These are phyloP conservation scores for Hypericum perforatum DNA, from an alignment of 345 rosid species.

Conservation along the genomic window DNA sequence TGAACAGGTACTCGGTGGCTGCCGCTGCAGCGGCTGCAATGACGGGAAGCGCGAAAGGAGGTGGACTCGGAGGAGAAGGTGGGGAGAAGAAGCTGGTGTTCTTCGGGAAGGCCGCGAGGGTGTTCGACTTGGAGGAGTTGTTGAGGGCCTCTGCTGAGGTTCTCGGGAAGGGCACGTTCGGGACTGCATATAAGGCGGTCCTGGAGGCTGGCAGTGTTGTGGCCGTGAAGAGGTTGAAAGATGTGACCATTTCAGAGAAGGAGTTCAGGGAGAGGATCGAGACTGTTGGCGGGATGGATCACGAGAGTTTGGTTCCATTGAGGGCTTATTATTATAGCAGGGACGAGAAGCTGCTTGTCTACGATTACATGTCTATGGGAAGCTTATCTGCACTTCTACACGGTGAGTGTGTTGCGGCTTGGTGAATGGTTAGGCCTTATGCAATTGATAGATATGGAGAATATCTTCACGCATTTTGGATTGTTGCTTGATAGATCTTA, in stretches of 20 bases:
- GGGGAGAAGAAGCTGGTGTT: slow-evolving; percentile 77
- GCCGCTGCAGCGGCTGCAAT: slow-evolving; percentile 23
- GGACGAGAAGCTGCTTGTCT: background rate
- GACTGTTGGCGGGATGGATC: background rate
- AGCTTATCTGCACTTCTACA: background rate
- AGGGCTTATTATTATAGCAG: background rate
- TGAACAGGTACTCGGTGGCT: slow-evolving; percentile 20
- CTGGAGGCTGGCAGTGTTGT: slow-evolving; percentile 73
- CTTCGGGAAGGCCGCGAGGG: slow-evolving; percentile 67
- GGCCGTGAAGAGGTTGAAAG: slow-evolving; percentile 80
- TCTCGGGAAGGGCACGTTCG: slow-evolving; percentile 77
- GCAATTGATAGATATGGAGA: no score
- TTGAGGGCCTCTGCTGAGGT: slow-evolving; percentile 92
- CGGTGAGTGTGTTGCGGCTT: background rate
- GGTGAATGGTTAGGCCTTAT: no score
- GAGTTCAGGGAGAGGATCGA: background rate
- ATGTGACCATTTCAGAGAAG: slow-evolving; percentile 26
- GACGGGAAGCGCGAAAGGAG: slow-evolving; percentile 20
- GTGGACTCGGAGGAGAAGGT: slow-evolving; percentile 22
- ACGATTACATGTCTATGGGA: background rate
- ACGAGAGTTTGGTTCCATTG: background rate
- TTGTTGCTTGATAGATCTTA: no score
- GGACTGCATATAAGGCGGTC: slow-evolving; percentile 81
- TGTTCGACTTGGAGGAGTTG: slow-evolving; percentile 78
- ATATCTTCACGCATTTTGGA: no score